Evolutionary conservation across 768 basidiomycete species (phyloP).

Genomic region (Sporobolomyces roseus): DNA sequence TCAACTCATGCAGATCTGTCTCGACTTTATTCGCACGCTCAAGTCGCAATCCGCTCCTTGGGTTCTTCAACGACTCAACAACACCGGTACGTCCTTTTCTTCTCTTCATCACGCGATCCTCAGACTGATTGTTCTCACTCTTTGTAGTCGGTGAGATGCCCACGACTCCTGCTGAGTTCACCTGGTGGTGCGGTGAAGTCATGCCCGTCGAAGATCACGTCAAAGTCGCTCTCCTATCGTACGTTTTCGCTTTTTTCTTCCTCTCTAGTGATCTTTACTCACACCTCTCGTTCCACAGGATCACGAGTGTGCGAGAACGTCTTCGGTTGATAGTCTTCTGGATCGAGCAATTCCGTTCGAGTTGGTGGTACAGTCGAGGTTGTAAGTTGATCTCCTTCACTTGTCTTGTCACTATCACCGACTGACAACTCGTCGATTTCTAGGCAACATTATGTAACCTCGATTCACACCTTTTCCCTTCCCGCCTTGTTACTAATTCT

Average conservation of each 20-base stretch:
- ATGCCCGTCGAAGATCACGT: slow-evolving; percentile 93
- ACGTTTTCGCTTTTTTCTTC: background rate
- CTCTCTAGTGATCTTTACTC: background rate
- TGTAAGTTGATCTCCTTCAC: slow-evolving; percentile 13
- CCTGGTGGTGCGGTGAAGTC: slow-evolving; percentile 52
- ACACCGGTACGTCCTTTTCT: slow-evolving; percentile 56
- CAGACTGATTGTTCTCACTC: background rate
- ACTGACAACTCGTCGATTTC: background rate
- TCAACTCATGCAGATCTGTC: slow-evolving; percentile 61
- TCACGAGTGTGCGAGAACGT: slow-evolving; percentile 59
- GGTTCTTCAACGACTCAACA: slow-evolving; percentile 81
- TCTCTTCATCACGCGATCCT: background rate
- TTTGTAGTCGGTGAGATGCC: slow-evolving; percentile 42
- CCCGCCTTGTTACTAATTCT: too few species aligned
- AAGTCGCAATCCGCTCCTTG: slow-evolving; percentile 76
- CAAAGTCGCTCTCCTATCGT: slow-evolving; percentile 75
- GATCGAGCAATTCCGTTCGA: slow-evolving; percentile 73
- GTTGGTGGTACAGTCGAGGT: slow-evolving; percentile 54
- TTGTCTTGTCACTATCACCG: too few species aligned
- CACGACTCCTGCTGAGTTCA: slow-evolving; percentile 39
- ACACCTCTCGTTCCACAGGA: slow-evolving; percentile 40
- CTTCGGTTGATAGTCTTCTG: slow-evolving; percentile 84
- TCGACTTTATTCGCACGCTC: slow-evolving; percentile 61
- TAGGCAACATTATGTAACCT: slow-evolving; percentile 22
- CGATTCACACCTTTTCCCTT: too few species aligned